Evolutionary conservation across 371 early-diverging fungal species (phyloP).

Genomic region (Mucor racemosus): DNA sequence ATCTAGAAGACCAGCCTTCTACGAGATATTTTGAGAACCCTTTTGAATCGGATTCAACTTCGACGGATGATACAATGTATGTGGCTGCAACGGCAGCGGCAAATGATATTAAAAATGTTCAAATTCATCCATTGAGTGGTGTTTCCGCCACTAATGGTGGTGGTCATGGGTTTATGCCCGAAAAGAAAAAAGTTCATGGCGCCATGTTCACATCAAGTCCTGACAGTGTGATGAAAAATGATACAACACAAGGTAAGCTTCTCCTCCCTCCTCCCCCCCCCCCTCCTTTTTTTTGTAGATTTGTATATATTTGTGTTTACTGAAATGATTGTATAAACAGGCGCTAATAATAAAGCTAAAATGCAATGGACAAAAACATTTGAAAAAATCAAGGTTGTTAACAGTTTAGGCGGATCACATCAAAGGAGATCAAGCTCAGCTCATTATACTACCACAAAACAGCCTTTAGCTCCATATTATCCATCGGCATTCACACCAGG

Average conservation of each 20-base stretch:
- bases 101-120: not conserved
- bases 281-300: not conserved
- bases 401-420: conserved; percentile 9
- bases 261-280: too few species aligned
- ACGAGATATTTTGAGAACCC: conserved; percentile 51
- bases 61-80: conserved; percentile 13
- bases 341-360: conserved; percentile 16
- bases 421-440: conserved; percentile 18
- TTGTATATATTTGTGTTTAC: not conserved
- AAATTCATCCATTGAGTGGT: not conserved
- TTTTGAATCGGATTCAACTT: conserved; percentile 35
- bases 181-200: conserved; percentile 2
- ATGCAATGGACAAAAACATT: conserved; percentile 34
- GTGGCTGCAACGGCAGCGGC: not conserved
- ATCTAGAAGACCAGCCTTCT: conserved; percentile 18
- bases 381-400: conserved; percentile 32
- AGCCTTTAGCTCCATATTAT: conserved; percentile 38
- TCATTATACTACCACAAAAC: conserved; percentile 20
- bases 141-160: not conserved
- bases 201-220: not conserved
- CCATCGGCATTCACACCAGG: conserved; percentile 34
- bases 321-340: not conserved
- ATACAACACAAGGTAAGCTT: conserved; percentile 2
- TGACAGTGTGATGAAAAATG: not conserved
- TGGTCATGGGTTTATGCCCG: not conserved